Base-by-base conservation (phyloP, 257 asterid genomes). In the Rubia yunnanensis region DNA sequence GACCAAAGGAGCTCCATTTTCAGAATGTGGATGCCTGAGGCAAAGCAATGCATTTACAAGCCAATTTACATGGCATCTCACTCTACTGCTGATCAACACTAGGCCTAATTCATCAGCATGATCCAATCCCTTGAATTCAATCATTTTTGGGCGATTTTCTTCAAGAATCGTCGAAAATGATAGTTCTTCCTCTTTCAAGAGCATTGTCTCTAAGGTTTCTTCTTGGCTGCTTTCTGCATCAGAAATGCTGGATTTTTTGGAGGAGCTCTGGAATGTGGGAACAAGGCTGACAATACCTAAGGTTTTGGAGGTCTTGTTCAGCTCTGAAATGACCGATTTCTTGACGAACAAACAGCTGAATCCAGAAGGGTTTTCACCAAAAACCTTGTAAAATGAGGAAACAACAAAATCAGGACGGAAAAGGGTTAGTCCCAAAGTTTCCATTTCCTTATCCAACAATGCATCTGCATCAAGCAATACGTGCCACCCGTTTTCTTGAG, bases 401-500 rank as follows among this genome's bases (percentile, higher is more conserved):
- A 84, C 77, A 3, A 88, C 71, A 70, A 88, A 88, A 41, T 91
- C 96, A 3, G 98, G 96, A 1, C 70, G 81, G 56, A 91, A 91
- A 0, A 91, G 75, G 5, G 95, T 88, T 3, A 88, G 86, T 7
- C 98, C 98, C 60, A 91, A 61, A 0, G 98, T 88, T 55, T 91
- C 98, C 98, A 91, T 91, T 18, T 87, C 95, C 66, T 88, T 91
- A 0, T 94, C 85, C 17, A 88, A 82, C 44, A 91, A 76, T 10
- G 96, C 84, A 28, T 82, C 81, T n/a, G 95, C 98, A 38, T 91
- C 98, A 5, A 91, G 86, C 75, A 86, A 30, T 1, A 88, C 82
- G 34, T 86, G 94, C 98, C 96, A 91, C 1, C 96, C 98, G 8
- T 85, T 83, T 10, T 88, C 92, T 44, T 90, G 79, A 0, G 96